Percentiles rank a stretch among this genome's conserved stretches.
phyloP scores from a whole-genome alignment of 169 alveolate genomes.

The Plasmodium vivax region DNA sequence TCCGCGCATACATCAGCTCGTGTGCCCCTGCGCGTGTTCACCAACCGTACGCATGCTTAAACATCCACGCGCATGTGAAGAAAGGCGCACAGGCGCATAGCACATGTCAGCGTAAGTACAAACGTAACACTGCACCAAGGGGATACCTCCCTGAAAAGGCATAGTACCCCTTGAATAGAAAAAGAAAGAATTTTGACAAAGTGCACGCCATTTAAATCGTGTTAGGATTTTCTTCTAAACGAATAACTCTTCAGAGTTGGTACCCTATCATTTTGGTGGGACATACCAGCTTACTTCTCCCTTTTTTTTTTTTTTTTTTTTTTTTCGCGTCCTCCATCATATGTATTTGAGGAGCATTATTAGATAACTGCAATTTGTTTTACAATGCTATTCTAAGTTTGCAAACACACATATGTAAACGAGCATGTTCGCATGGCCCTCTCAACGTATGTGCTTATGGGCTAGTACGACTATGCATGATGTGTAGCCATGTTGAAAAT shows the following conservation, averaged over 20 bases:
- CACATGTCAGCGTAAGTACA: neutral
- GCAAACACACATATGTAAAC: neutral
- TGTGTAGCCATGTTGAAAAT: neutral
- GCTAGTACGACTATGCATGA: neutral
- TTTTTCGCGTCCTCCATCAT: neutral
- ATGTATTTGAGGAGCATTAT: neutral
- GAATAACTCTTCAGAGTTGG: neutral
- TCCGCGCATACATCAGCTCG: neutral
- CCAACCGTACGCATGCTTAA: neutral
- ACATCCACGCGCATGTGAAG: neutral
- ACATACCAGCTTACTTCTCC: neutral
- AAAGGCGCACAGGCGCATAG: neutral
- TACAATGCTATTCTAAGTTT: neutral
- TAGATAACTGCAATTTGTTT: neutral
- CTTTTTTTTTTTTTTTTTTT: neutral
- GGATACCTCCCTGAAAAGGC: neutral
- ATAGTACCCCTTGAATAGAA: neutral
- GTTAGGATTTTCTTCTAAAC: neutral
- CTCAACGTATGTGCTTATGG: neutral
- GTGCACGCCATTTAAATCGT: neutral
- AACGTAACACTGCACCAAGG: neutral
- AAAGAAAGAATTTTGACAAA: neutral
- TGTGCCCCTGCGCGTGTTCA: neutral
- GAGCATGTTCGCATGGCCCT: neutral
- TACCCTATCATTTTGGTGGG: neutral